phyloP scores from a whole-genome alignment of 441 rosid species.

The Sinapis alba region DNA sequence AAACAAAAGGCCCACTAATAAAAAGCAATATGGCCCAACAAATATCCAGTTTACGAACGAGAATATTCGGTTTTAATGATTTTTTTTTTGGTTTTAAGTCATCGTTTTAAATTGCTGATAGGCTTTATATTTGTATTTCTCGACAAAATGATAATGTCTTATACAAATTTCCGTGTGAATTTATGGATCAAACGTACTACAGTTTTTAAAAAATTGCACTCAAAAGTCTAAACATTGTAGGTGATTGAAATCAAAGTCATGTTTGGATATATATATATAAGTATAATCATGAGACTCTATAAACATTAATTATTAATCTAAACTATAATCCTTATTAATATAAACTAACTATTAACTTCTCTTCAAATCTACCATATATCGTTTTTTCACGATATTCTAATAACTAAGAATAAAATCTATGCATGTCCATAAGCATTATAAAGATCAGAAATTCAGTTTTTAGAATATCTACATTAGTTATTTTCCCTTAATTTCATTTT shows the following conservation, averaged over 20 bases:
- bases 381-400: not conserved
- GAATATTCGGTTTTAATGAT: not conserved
- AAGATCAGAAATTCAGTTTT: not conserved
- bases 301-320: too few species aligned
- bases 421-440: not conserved
- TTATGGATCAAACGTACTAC: not conserved
- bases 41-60: not conserved
- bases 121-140: not conserved
- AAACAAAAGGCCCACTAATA: not conserved
- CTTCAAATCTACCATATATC: not conserved
- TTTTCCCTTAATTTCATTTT: not conserved
- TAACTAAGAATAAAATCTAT: not conserved
- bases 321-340: not conserved
- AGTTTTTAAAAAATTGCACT: not conserved
- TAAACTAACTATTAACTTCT: not conserved
- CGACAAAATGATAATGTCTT: not conserved
- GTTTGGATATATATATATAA: not conserved
- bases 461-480: too few species aligned
- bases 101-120: constrained; percentile 12
- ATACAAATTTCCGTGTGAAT: not conserved
- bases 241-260: not conserved
- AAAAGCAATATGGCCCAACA: not conserved
- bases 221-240: not conserved
- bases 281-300: too few species aligned
- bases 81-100: not conserved